These are phyloP conservation scores for Ustilago sp. DNA, from an alignment of 1,284 basidiomycete species.

Conservation along the genomic window DNA sequence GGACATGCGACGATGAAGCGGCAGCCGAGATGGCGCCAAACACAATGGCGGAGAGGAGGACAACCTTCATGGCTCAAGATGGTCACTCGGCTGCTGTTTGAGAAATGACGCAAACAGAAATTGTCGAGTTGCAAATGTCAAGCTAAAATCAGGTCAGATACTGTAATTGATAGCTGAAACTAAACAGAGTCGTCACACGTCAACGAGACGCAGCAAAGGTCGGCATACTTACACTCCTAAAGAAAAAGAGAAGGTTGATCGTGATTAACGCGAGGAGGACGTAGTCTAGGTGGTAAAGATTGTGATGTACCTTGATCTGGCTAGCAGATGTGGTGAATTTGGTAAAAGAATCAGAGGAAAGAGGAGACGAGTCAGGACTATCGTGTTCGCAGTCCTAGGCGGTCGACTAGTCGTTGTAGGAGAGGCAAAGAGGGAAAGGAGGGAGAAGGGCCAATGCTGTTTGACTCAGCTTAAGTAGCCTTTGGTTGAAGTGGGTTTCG, in stretches of 20 bases:
- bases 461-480: not conserved
- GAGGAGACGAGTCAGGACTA: not conserved
- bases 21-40: conserved; percentile 46
- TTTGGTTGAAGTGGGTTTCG: not conserved
- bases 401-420: conserved; percentile 3
- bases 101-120: not conserved
- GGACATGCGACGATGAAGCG: conserved; percentile 23
- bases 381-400: not conserved
- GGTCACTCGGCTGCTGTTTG: not conserved
- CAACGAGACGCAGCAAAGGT: not conserved
- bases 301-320: conserved; percentile 17
- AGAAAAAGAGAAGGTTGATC: not conserved
- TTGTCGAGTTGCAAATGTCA: too few relatives aligned
- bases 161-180: too few relatives aligned
- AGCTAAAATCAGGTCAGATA: too few relatives aligned
- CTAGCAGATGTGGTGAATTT: conserved; percentile 26
- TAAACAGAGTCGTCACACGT: not conserved
- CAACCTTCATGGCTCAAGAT: conserved; percentile 30
- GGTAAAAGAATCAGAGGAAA: not conserved
- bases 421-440: not conserved
- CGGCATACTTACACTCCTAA: not conserved
- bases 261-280: not conserved
- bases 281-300: conserved; percentile 13
- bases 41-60: conserved; percentile 36
- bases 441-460: not conserved